These are phyloP conservation scores for Aegilops longissima DNA, from an alignment of 176 grass and related monocot genomes.

Conservation along the genomic window DNA sequence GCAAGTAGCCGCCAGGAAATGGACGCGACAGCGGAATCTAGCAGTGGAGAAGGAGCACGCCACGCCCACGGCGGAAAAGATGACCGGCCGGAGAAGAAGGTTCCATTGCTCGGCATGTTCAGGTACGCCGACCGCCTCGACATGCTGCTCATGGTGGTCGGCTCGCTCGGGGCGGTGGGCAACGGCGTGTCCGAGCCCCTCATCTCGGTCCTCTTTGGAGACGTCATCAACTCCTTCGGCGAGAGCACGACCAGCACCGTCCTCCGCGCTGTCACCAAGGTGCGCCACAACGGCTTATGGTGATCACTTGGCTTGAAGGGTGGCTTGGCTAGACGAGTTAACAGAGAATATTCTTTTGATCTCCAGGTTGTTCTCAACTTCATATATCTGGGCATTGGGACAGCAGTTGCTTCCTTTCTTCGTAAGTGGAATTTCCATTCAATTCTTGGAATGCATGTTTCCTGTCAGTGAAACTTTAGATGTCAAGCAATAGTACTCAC, in stretches of 20 bases:
- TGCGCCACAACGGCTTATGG: conserved; percentile 1
- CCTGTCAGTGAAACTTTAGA: neutral
- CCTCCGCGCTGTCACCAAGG: conserved; percentile 46
- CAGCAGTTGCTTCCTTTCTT: conserved; percentile 43
- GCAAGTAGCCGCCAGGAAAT: neutral
- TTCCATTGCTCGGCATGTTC: conserved; percentile 52
- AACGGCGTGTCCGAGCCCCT: conserved; percentile 55
- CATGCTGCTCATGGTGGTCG: conserved; percentile 52
- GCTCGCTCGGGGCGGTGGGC: conserved; percentile 40
- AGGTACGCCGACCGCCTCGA: conserved; percentile 60
- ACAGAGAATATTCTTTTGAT: neutral
- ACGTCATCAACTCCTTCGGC: conserved; percentile 52
- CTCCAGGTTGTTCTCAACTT: conserved; percentile 58
- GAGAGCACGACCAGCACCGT: conserved; percentile 7
- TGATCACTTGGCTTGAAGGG: neutral
- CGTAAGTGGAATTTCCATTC: conserved; percentile 49
- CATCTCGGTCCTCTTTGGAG: conserved; percentile 48
- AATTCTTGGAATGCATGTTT: neutral
- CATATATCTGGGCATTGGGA: conserved; percentile 59
- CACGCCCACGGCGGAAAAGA: neutral
- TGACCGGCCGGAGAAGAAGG: conserved; percentile 28
- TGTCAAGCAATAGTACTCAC: neutral
- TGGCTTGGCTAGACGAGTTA: neutral
- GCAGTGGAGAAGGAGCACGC: neutral
- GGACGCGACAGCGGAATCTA: neutral